phyloP scores from a whole-genome alignment of 148 eudicot species.

The Arbutus unedo region DNA sequence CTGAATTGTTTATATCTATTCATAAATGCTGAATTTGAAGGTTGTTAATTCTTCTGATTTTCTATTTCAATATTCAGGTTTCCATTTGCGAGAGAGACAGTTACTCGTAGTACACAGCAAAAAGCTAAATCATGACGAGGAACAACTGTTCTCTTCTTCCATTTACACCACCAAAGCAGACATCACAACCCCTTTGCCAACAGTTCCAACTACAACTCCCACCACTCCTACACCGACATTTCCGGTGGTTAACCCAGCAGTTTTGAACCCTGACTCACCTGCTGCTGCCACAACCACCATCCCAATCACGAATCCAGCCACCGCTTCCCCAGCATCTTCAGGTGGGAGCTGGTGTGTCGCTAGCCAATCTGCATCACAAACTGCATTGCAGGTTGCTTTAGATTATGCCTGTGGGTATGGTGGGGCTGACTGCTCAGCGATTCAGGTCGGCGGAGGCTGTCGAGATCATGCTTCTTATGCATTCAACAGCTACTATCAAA shows the following conservation, averaged over 20 bases:
- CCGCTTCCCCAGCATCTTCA: constrained; percentile 30
- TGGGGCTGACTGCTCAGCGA: constrained; percentile 25
- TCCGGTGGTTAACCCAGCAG: constrained; percentile 44
- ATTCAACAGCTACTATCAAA: constrained; percentile 31
- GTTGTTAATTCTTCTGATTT: not conserved
- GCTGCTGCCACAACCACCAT: constrained; percentile 17
- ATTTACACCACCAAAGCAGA: constrained; percentile 52
- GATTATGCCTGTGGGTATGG: constrained; percentile 34
- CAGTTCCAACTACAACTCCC: constrained; percentile 57
- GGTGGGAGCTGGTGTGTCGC: constrained; percentile 48
- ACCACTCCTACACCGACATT: constrained; percentile 34
- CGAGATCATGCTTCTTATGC: constrained; percentile 29
- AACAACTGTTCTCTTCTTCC: constrained; percentile 11
- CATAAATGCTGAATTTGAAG: not conserved
- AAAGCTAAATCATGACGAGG: constrained; percentile 13
- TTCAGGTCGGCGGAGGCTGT: constrained; percentile 25
- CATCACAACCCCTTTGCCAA: constrained; percentile 81
- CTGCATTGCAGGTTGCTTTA: constrained; percentile 28
- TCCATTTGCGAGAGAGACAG: not conserved
- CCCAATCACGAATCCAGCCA: constrained; percentile 9
- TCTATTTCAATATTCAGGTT: not conserved
- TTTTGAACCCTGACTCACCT: constrained; percentile 47
- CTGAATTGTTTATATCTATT: not conserved
- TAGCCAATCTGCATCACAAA: constrained; percentile 27
- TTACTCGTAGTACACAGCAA: not conserved